A percentile compares a stretch with the other conserved stretches of the same genome.
Conservation (phyloP, 306 rosid species). For the Rosa multiflora region DNA sequence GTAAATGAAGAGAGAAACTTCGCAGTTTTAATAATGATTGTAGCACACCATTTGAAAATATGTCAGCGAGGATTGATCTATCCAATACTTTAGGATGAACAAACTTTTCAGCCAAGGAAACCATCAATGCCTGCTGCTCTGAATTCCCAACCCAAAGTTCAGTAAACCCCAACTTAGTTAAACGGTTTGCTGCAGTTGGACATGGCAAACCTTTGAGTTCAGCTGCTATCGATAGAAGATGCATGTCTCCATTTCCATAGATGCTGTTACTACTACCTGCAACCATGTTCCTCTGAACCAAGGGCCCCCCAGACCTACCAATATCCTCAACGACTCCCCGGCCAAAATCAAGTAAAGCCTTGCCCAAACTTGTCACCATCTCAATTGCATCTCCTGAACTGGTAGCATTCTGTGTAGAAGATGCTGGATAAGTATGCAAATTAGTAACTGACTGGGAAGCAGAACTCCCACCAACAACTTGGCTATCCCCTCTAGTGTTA, state of each 20-base stretch:
- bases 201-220: constrained; percentile 92
- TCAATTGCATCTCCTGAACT: constrained; percentile 99
- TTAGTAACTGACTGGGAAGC: constrained; percentile 45
- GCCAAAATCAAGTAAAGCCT: constrained; percentile 89
- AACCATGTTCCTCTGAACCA: constrained; percentile 42
- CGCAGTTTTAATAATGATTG: constrained; percentile 62
- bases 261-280: constrained; percentile 36
- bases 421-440: constrained; percentile 40
- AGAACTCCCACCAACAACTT: constrained; percentile 42
- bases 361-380: constrained; percentile 94
- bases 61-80: constrained; percentile 59
- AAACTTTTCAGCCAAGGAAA: constrained; percentile 73
- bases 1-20: constrained; percentile 64
- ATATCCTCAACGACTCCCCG: constrained; percentile 96
- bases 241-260: constrained; percentile 45
- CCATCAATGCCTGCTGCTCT: constrained; percentile 82
- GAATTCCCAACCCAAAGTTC: constrained; percentile 91
- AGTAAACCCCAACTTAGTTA: constrained; percentile 60
- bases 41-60: constrained; percentile 52
- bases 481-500: constrained; percentile 32
- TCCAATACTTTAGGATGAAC: constrained; percentile 75
- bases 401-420: constrained; percentile 49
- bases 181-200: constrained; percentile 78
- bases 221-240: constrained; percentile 51
- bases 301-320: constrained; percentile 75